A percentile compares a stretch with the other conserved stretches of the same genome.
phyloP scores from a whole-genome alignment of 2,329 filamentous ascomycete genomes.

The Atkinsonella hypoxylon region DNA sequence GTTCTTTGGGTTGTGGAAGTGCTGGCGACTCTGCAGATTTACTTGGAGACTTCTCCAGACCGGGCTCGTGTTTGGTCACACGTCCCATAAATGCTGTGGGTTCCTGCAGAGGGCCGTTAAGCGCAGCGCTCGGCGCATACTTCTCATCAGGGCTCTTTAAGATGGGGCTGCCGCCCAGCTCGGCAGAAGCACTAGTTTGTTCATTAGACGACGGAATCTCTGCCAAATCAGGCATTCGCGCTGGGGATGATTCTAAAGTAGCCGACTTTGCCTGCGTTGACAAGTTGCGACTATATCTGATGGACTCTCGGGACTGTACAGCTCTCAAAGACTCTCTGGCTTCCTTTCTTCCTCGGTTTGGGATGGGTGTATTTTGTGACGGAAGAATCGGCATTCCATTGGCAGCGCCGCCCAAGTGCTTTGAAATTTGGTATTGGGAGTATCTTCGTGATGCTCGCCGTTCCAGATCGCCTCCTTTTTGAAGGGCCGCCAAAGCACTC shows the following conservation, averaged over 20 bases:
- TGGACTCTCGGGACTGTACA: conserved; percentile 41
- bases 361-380: conserved; percentile 68
- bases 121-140: conserved; percentile 42
- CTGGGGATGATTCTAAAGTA: conserved; percentile 46
- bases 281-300: conserved; percentile 35
- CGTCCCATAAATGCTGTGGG: conserved; percentile 19
- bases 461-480: conserved; percentile 85
- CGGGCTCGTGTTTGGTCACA: conserved; percentile 6
- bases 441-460: conserved; percentile 85
- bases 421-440: conserved; percentile 93
- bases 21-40: conserved; percentile 12
- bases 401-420: conserved; percentile 70
- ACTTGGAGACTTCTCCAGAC: conserved; percentile 10
- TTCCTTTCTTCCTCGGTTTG: conserved; percentile 70
- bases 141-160: conserved; percentile 57
- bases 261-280: conserved; percentile 32
- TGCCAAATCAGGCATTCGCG: conserved; percentile 48
- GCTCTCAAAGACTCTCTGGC: conserved; percentile 72
- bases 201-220: conserved; percentile 37
- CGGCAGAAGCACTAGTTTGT: conserved; percentile 11
- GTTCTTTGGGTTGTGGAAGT: conserved; percentile 24
- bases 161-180: conserved; percentile 15
- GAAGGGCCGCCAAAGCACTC: conserved; percentile 81
- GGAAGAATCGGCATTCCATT: conserved; percentile 82
- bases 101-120: conserved; percentile 45